Conservation (phyloP, 192 early-diverging fungal species). For the Phlyctochytrium bullatum region DNA sequence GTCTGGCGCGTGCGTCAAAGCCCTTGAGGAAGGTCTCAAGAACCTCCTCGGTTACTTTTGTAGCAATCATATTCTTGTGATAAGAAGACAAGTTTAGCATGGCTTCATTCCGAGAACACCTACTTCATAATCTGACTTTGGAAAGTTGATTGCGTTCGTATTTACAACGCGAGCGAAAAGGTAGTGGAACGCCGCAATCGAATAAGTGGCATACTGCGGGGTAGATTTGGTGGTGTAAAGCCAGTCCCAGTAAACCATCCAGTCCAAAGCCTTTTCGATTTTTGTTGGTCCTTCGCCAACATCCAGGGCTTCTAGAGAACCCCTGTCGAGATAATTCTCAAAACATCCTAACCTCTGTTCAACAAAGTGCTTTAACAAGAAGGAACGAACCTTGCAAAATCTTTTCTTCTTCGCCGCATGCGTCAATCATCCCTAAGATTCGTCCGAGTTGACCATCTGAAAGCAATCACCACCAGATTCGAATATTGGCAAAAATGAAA, state of each 20-base stretch:
- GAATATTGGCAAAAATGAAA: too few relatives aligned
- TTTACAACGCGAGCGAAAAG: slow-evolving; percentile 75
- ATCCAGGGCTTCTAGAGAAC: slow-evolving; percentile 72
- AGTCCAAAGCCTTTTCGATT: slow-evolving; percentile 67
- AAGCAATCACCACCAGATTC: too few relatives aligned
- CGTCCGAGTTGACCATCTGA: slow-evolving; percentile 51
- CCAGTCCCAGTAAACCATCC: slow-evolving; percentile 80
- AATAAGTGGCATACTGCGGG: slow-evolving; percentile 70
- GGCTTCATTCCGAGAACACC: too few relatives aligned
- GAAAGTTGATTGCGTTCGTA: slow-evolving; percentile 60
- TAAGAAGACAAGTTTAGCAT: too few relatives aligned
- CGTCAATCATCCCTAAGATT: slow-evolving; percentile 47
- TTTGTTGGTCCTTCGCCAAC: slow-evolving; percentile 35
- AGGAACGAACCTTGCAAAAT: slow-evolving; percentile 67
- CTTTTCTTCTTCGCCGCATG: slow-evolving; percentile 83
- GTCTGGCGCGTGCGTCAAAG: slow-evolving; percentile 45
- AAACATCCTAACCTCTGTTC: slow-evolving; percentile 67
- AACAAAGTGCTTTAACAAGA: slow-evolving; percentile 2
- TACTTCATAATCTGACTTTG: slow-evolving; percentile 69
- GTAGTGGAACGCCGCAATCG: slow-evolving; percentile 72
- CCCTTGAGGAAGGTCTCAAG: slow-evolving; percentile 41
- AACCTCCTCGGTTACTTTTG: slow-evolving; percentile 49
- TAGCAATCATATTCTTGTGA: too few relatives aligned
- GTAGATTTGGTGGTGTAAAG: slow-evolving; percentile 50
- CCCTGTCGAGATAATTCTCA: slow-evolving; percentile 83